Base-by-base conservation (phyloP, 1,284 basidiomycete species). In the Rhodotorula sp. region DNA sequence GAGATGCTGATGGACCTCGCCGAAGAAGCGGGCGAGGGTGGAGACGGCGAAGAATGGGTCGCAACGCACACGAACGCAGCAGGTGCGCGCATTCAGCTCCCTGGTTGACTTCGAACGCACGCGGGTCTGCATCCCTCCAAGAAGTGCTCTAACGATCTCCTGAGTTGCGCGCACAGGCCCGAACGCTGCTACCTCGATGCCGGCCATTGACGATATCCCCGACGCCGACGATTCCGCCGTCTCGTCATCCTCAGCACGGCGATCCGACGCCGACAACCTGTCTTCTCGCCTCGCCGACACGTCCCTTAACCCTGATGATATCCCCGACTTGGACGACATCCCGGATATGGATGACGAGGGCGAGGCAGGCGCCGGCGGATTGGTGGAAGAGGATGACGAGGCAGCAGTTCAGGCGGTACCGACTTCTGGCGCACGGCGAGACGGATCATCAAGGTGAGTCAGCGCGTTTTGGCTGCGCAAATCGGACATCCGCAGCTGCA, bases 321-420 rank as follows among this genome's bases (percentile, higher is more conserved):
- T 85, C 20, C 79, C 79, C 51, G 89, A 96, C 84, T 85, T 94
- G 74, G 93, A 96, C 80, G 93, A 96, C 80, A 93, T 92, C 63
- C 91, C 92, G 5, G 92, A 93, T 83, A 93, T 93, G 90, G 92
- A 92, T 76, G 83, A 84, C 63, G 82, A 80, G 14, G 90, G 89
- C 26, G 73, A 60, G 21, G 51, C 57, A 87, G 87, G 62, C 0
- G 78, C 72, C 34, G 88, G 87, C 52, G 82, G 93, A 57, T 89
- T 90, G 76, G 92, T 84, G 65, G 84, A 84, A 64, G 88, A 89
- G 26, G 91, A 90, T 72, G 93, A 93, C 76, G 63, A 64, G 3
- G 91, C 91, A 69, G 90, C 90, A n/a, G 89, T 89, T 58, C 39
- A 51, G 51, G 65, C 69, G 23, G 61, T 63, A 34, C 70, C 67